phyloP scores from a whole-genome alignment of 192 early-diverging fungal genomes.

The Podila horticola region DNA sequence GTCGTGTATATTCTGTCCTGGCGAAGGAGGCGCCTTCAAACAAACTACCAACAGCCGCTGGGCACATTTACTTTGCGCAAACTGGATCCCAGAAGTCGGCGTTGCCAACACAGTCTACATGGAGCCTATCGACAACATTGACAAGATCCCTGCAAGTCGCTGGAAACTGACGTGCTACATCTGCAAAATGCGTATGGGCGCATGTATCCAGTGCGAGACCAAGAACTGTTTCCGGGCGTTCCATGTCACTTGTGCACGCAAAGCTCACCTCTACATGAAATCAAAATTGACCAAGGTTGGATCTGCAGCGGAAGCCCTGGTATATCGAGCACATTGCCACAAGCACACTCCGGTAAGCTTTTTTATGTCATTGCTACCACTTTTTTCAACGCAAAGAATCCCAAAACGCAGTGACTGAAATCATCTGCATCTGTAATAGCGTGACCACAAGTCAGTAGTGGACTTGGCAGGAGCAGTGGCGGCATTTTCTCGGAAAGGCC shows the following conservation, averaged over 20 bases:
- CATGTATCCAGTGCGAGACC: slow-evolving; percentile 95
- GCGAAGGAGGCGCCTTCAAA: slow-evolving; percentile 95
- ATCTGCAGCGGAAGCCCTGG: slow-evolving; percentile 66
- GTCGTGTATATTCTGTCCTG: slow-evolving; percentile 92
- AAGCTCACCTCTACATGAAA: slow-evolving; percentile 88
- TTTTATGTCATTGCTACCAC: no score
- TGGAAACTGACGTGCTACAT: slow-evolving; percentile 92
- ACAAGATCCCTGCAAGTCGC: slow-evolving; percentile 87
- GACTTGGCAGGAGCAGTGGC: slow-evolving; percentile 52
- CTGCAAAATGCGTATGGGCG: slow-evolving; percentile 84
- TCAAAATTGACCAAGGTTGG: slow-evolving; percentile 66
- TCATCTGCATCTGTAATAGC: slow-evolving; percentile 14
- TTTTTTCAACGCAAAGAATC: no score
- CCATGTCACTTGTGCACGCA: slow-evolving; percentile 93
- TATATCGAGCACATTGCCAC: slow-evolving; percentile 87
- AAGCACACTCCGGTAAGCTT: slow-evolving; percentile 82
- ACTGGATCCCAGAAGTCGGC: slow-evolving; percentile 96
- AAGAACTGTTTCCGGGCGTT: slow-evolving; percentile 91
- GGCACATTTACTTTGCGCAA: slow-evolving; percentile 95
- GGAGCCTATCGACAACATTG: slow-evolving; percentile 97
- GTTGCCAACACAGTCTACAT: slow-evolving; percentile 93
- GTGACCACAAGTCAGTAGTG: slow-evolving; percentile 61
- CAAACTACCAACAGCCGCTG: slow-evolving; percentile 93
- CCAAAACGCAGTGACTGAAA: no score
- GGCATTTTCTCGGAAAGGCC: slow-evolving; percentile 27